Percentiles rank a stretch among this genome's conserved stretches.
Evolutionary conservation across 352 stramenopile genomes (phyloP).

Genomic region (Pythium vanterpoolii): DNA sequence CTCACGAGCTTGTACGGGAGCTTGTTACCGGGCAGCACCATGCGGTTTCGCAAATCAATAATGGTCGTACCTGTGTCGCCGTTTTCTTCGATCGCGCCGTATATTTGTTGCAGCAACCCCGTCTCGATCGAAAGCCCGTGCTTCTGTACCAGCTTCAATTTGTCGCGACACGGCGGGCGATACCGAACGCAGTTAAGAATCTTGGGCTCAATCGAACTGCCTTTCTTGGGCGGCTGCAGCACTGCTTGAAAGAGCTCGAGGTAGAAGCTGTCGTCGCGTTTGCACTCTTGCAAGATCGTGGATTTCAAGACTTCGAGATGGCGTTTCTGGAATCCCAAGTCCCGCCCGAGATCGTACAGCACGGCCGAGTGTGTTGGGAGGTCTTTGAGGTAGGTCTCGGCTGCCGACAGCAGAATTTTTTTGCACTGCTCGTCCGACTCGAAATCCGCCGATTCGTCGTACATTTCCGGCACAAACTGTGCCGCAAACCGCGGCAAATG

Average conservation of each 20-base stretch:
- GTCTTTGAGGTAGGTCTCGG: conserved; percentile 56
- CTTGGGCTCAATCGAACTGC: conserved; percentile 49
- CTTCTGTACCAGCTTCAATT: neutral
- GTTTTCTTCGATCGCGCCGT: conserved; percentile 66
- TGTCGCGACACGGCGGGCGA: conserved; percentile 27
- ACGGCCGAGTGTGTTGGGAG: conserved; percentile 61
- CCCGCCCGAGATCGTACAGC: conserved; percentile 62
- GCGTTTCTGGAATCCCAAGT: conserved; percentile 65
- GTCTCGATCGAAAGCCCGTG: conserved; percentile 63
- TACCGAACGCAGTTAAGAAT: conserved; percentile 83
- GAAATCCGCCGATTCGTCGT: conserved; percentile 66
- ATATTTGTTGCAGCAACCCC: conserved; percentile 67
- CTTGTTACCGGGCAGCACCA: conserved; percentile 69
- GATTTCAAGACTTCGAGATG: conserved; percentile 61
- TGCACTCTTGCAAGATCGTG: conserved; percentile 68
- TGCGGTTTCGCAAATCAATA: conserved; percentile 67
- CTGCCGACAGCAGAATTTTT: conserved; percentile 50
- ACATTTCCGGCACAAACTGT: conserved; percentile 62
- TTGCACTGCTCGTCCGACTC: conserved; percentile 82
- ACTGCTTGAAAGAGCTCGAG: conserved; percentile 78
- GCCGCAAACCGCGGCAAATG: conserved; percentile 69
- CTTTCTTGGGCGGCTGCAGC: conserved; percentile 50
- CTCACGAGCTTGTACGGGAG: conserved; percentile 76
- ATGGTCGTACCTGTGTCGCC: conserved; percentile 64
- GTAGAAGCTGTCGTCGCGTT: conserved; percentile 50